Percentiles rank a stretch among this genome's conserved stretches.
Evolutionary conservation across 2,329 filamentous ascomycete genomes (phyloP).

Genomic region (Aspergillus neotritici): DNA sequence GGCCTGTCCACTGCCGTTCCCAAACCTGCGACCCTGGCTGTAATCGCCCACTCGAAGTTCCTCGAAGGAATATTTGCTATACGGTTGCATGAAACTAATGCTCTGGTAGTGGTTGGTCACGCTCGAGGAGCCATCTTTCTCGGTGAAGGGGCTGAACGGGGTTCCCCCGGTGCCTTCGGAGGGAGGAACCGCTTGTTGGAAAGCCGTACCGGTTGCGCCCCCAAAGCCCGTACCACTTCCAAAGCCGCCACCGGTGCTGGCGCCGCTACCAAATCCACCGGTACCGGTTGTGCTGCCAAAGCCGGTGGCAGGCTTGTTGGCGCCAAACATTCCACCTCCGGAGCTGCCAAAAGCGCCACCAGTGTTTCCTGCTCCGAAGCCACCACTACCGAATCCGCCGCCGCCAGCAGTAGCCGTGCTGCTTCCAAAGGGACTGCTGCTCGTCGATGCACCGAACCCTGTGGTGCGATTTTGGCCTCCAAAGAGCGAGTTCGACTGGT

Average conservation of each 20-base stretch:
- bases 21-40: conserved; percentile 73
- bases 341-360: conserved; percentile 24
- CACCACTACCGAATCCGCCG: conserved; percentile 25
- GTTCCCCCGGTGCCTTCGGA: conserved; percentile 43
- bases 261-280: conserved; percentile 27
- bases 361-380: conserved; percentile 19
- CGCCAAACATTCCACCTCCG: conserved; percentile 7
- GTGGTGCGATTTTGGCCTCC: conserved; percentile 28
- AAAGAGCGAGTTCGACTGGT: conserved; percentile 32
- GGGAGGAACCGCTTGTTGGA: conserved; percentile 35
- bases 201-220: conserved; percentile 38
- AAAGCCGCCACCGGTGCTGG: conserved; percentile 28
- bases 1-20: conserved; percentile 71
- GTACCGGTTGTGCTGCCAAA: conserved; percentile 16
- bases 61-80: conserved; percentile 82
- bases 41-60: conserved; percentile 81
- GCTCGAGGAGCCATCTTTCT: conserved; percentile 40
- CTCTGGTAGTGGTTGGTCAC: conserved; percentile 45
- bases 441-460: conserved; percentile 27
- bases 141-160: conserved; percentile 41
- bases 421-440: conserved; percentile 32
- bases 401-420: conserved; percentile 13
- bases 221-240: conserved; percentile 28
- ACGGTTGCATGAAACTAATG: conserved; percentile 45
- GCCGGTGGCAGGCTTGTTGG: conserved; percentile 13